phyloP scores from a whole-genome alignment of 164 flowering plant genomes.

The Kalanchoe fedtschenkoi region DNA sequence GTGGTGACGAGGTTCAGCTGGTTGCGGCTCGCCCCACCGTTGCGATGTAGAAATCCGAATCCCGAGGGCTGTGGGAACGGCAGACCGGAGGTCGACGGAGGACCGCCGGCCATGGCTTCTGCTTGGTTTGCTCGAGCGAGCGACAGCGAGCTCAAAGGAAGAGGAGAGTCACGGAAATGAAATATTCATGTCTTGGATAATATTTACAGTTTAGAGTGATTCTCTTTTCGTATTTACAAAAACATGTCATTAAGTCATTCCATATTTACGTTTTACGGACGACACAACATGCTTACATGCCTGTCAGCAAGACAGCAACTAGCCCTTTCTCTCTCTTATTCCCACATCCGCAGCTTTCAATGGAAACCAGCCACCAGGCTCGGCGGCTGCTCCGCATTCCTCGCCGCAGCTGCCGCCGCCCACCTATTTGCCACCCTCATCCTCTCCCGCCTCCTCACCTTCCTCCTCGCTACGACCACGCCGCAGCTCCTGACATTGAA shows the following conservation, averaged over 20 bases:
- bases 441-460: slow-evolving; percentile 24
- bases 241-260: too few relatives aligned
- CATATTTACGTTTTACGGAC: too few relatives aligned
- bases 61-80: neutral
- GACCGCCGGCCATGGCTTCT: slow-evolving; percentile 1
- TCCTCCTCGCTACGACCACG: slow-evolving; percentile 26
- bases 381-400: slow-evolving; percentile 53
- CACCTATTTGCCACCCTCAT: slow-evolving; percentile 43
- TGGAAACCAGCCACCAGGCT: slow-evolving; percentile 42
- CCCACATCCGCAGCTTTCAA: slow-evolving; percentile 39
- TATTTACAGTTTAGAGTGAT: too few relatives aligned
- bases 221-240: too few relatives aligned
- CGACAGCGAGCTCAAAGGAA: neutral
- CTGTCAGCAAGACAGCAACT: too few relatives aligned
- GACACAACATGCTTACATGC: too few relatives aligned
- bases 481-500: slow-evolving; percentile 46
- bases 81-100: neutral
- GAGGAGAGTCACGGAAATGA: too few relatives aligned
- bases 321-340: too few relatives aligned
- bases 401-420: slow-evolving; percentile 33
- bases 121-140: neutral
- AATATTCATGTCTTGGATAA: too few relatives aligned
- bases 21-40: neutral
- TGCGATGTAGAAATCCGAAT: neutral
- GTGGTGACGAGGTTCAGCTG: neutral